Evolutionary conservation across 768 basidiomycete species (phyloP).

Genomic region (Xerocomus spinulosus): DNA sequence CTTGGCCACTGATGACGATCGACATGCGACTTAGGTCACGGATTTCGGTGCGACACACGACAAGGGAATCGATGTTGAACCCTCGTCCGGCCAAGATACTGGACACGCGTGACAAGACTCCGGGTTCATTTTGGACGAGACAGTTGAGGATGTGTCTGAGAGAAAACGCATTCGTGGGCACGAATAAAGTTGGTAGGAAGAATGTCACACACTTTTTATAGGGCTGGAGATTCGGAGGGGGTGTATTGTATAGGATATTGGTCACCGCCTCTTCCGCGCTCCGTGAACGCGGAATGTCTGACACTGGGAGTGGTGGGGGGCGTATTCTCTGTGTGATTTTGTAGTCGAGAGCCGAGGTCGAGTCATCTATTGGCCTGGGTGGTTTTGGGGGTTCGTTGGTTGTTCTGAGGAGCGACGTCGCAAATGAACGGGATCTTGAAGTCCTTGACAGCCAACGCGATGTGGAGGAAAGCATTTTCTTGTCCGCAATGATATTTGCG

Average conservation of each 20-base stretch:
- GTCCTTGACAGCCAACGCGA: constrained; percentile 19
- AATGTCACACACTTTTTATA: constrained; percentile 73
- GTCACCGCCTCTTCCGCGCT: constrained; percentile 95
- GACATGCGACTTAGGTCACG: constrained; percentile 97
- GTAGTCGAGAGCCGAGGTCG: constrained; percentile 93
- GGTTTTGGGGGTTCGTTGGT: constrained; percentile 55
- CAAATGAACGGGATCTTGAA: constrained; percentile 20
- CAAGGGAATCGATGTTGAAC: constrained; percentile 98
- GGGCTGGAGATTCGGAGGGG: constrained; percentile 84
- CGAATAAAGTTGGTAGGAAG: not conserved
- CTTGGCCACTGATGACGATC: constrained; percentile 93
- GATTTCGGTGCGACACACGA: constrained; percentile 97
- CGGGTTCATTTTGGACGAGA: constrained; percentile 98
- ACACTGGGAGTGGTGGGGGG: constrained; percentile 82
- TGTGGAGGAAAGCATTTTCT: constrained; percentile 12
- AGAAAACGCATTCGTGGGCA: constrained; percentile 4
- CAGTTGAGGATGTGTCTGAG: constrained; percentile 92
- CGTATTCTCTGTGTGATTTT: constrained; percentile 65
- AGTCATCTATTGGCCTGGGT: constrained; percentile 81
- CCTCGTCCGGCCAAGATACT: constrained; percentile 96
- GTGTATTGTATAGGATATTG: constrained; percentile 96
- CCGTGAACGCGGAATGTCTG: constrained; percentile 77
- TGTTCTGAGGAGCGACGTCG: constrained; percentile 11
- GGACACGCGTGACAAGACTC: constrained; percentile 96
- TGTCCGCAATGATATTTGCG: not conserved